These are phyloP conservation scores for Allodekkera sacchari DNA, from an alignment of 805 yeast species.

Conservation along the genomic window DNA sequence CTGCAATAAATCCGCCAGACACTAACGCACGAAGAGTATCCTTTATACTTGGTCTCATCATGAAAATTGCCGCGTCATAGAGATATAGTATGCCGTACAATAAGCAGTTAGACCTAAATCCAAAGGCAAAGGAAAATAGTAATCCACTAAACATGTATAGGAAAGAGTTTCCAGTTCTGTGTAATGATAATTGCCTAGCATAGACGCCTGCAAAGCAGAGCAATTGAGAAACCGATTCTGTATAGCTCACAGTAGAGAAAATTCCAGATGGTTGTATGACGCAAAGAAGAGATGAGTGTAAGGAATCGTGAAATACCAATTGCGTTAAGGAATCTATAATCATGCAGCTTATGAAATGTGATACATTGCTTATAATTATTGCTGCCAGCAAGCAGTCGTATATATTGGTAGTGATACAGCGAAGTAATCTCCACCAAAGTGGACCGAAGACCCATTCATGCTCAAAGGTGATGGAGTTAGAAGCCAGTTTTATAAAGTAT, in stretches of 20 bases:
- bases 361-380: slow-evolving; percentile 39
- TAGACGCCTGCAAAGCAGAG: slow-evolving; percentile 49
- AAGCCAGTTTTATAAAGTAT: slow-evolving; percentile 55
- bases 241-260: slow-evolving; percentile 63
- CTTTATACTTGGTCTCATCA: slow-evolving; percentile 4
- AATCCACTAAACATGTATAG: slow-evolving; percentile 41
- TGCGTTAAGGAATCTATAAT: slow-evolving; percentile 43
- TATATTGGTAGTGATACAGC: slow-evolving; percentile 18
- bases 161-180: slow-evolving; percentile 2
- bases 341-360: slow-evolving; percentile 43
- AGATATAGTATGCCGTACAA: slow-evolving; percentile 62
- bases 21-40: slow-evolving; percentile 27
- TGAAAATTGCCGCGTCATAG: slow-evolving; percentile 35
- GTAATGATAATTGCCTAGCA: slow-evolving; percentile 32
- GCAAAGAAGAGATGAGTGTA: slow-evolving; percentile 29
- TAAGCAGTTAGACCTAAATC: slow-evolving; percentile 69
- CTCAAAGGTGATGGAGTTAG: slow-evolving; percentile 52
- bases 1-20: slow-evolving; percentile 50
- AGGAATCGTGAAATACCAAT: slow-evolving; percentile 6
- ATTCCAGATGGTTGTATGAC: slow-evolving; percentile 74
- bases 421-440: slow-evolving; percentile 52
- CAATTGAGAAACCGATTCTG: slow-evolving; percentile 66
- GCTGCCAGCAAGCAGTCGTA: slow-evolving; percentile 40
- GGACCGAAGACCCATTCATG: slow-evolving; percentile 89
- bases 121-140: slow-evolving; percentile 46